Percentiles rank a stretch among this genome's conserved stretches.
Conservation (phyloP, 495 filamentous ascomycete genomes). For the Aspergillus ellipticus region DNA sequence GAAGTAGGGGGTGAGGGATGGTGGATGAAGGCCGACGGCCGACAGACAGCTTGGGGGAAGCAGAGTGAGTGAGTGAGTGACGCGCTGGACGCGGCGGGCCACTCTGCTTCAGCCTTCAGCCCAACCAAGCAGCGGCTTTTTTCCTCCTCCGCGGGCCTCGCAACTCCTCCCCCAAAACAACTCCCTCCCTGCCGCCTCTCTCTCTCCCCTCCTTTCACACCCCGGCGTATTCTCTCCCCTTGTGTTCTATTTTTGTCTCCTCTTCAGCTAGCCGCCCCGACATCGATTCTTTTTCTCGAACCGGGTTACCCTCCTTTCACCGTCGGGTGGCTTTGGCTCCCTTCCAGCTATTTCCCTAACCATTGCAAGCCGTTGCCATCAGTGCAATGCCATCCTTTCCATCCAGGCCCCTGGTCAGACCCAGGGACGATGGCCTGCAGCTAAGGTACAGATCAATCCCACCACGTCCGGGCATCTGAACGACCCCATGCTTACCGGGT, state of each 20-base stretch:
- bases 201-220: not conserved
- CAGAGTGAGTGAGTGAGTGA: conserved; percentile 6
- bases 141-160: conserved; percentile 16
- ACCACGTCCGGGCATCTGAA: not conserved
- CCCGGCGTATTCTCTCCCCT: not conserved
- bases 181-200: not conserved
- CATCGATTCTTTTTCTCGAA: not conserved
- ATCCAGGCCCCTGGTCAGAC: conserved; percentile 34
- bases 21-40: no score
- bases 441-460: conserved; percentile 41
- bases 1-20: not conserved
- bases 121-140: conserved; percentile 12
- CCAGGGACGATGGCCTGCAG: conserved; percentile 47
- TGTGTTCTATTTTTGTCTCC: not conserved
- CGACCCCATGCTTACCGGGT: not conserved
- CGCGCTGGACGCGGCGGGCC: conserved; percentile 21
- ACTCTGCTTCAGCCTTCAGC: no score
- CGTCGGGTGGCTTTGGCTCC: not conserved
- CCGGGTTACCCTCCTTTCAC: not conserved
- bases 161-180: not conserved
- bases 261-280: not conserved
- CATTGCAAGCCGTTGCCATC: not conserved
- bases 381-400: conserved; percentile 38
- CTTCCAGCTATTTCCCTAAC: not conserved
- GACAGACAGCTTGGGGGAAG: no score